A percentile compares a stretch with the other conserved stretches of the same genome.
Evolutionary conservation across 2,329 filamentous ascomycete species (phyloP).

Genomic region (Gaeumannomyces tritici): DNA sequence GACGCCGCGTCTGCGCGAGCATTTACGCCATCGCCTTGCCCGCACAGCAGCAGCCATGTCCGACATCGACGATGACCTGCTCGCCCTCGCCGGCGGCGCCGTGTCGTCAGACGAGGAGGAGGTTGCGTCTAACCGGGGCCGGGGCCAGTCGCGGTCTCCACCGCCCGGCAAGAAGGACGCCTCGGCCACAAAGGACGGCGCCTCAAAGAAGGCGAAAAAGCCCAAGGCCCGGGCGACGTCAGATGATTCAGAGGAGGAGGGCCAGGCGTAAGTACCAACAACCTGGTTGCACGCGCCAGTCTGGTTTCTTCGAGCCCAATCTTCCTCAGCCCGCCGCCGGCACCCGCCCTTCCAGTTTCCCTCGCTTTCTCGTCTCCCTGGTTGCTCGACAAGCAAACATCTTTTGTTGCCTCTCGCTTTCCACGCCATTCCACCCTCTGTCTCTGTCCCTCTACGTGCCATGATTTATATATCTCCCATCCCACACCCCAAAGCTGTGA

Average conservation of each 20-base stretch:
- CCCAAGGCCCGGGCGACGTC: constrained; percentile 38
- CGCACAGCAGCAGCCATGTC: constrained; percentile 52
- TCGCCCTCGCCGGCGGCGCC: constrained; percentile 80
- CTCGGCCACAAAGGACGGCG: constrained; percentile 21
- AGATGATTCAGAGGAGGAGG: constrained; percentile 55
- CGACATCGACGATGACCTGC: constrained; percentile 85
- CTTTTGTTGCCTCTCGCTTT: background rate
- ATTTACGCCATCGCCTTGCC: no score
- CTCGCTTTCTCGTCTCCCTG: background rate
- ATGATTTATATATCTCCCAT: background rate
- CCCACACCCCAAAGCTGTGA: background rate
- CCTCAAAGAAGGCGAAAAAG: constrained; percentile 33
- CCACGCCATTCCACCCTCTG: background rate
- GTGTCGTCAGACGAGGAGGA: constrained; percentile 51
- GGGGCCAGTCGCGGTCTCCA: constrained; percentile 45
- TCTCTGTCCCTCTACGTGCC: background rate
- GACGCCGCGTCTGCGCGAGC: background rate
- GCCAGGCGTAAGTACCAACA: constrained; percentile 68
- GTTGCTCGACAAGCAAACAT: background rate
- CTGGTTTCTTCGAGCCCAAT: background rate
- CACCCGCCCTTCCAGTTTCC: background rate
- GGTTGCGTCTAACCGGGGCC: constrained; percentile 40
- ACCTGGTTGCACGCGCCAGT: background rate
- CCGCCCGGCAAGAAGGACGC: constrained; percentile 23
- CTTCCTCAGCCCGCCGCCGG: background rate